Evolutionary conservation across 176 grass and related monocot species (phyloP), one percentile per base, ranked within the genome.

Genomic region (Carex kokanica): DNA sequence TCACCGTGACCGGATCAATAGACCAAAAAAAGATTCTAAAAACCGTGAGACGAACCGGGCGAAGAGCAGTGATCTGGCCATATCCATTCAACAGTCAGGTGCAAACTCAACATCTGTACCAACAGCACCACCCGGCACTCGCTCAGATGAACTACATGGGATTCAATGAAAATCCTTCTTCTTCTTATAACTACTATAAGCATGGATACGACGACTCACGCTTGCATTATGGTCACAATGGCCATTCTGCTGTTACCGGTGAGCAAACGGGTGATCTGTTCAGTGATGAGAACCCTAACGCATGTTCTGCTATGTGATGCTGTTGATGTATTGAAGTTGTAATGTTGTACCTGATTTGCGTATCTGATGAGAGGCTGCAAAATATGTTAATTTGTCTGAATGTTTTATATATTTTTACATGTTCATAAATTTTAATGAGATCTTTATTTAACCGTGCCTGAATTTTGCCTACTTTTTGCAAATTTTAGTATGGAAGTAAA

Each of bases 21-120:
- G 92, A 98, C 38, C 91, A 95, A 86, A 93, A 91, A 83, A 98
- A 93, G 92, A 90, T 98, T 79, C 90, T 95, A 38, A 98, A 98
- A 86, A 80, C 86, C n/a, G 89, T 86, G 56, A 81, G 95, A 20
- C 83, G 88, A 85, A 91, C 92, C 38, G 95, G 95, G 16, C 80
- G 91, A 60, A 86, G 92, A 66, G 95, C 92, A 60, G 95, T 94
- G 79, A 79, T 98, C 49, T 98, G 92, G 95, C 92, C 90, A n/a
- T 79, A 80, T 63, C 81, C 92, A 31, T 87, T 85, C 81, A 73
- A 78, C 80, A 65, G 49, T 34, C 82, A 77, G 14, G 69, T 49
- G 49, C 81, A 85, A 61, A 71, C 70, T 15, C 72, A 91, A 45
- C 83, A 85, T 72, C 74, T 57, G 34, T 82, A 89, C 52, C 82